A percentile compares a stretch with the other conserved stretches of the same genome.
phyloP scores from a whole-genome alignment of 164 flowering plant species.

The Vitis cinerea region DNA sequence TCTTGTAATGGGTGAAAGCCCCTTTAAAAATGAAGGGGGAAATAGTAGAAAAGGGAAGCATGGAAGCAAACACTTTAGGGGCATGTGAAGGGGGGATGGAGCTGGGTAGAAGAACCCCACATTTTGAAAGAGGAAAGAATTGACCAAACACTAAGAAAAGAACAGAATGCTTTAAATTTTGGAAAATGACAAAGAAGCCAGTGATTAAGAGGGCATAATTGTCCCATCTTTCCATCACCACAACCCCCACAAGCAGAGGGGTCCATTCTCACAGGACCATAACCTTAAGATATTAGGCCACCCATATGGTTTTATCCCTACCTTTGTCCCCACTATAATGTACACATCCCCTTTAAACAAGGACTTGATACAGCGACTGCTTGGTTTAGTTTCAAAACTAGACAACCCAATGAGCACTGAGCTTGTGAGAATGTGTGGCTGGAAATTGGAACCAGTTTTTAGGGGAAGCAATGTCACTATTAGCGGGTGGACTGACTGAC shows the following conservation, averaged over 20 bases:
- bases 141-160: slow-evolving; percentile 31
- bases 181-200: slow-evolving; percentile 34
- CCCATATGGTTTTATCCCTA: slow-evolving; percentile 5
- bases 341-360: neutral
- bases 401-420: neutral
- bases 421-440: no score
- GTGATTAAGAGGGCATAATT: slow-evolving; percentile 16
- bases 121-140: slow-evolving; percentile 9
- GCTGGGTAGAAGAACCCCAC: no score
- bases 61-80: no score
- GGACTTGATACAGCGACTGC: neutral
- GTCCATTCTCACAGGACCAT: slow-evolving; percentile 6
- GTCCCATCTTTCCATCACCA: slow-evolving; percentile 28
- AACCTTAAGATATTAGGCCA: neutral
- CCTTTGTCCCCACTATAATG: slow-evolving; percentile 6
- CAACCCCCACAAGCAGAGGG: slow-evolving; percentile 1
- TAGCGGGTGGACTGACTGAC: no score
- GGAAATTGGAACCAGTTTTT: no score
- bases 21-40: no score
- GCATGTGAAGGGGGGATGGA: no score
- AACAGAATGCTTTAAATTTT: slow-evolving; percentile 20
- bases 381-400: neutral
- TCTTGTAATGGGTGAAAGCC: no score
- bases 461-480: no score
- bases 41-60: neutral